Base-by-base conservation (phyloP, 2,329 filamentous ascomycete genomes). In the Monosporascus sp. region DNA sequence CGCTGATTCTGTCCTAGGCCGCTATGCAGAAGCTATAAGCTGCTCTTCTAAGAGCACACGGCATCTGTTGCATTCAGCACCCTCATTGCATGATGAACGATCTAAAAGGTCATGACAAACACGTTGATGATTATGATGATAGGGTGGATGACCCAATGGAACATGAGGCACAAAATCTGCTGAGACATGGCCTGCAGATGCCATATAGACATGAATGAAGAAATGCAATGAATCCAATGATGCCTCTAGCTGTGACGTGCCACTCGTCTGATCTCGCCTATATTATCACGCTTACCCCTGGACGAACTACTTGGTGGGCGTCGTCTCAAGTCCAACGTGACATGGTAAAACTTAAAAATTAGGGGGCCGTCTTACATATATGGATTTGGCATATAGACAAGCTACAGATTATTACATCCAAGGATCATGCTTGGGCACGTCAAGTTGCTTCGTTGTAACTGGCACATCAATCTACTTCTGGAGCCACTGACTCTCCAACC, bases 1-100 rank as follows among this genome's bases (percentile, higher is more conserved):
- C 41, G 46, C 47, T 58, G 59, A 64, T 59, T 55, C 57, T 64
- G 34, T 40, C 53, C 55, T 55, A 55, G 77, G 77, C 78, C 76
- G 90, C 90, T 72, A 95, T 95, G 91, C 86, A 91, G 82, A 95
- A 95, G 83, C 80, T 93, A 78, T 97, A 91, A 85, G 63, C 56
- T 51, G 52, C 52, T 59, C n/a, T 27, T 22, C 43, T 45, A 27
- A 53, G 49, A 34, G 47, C 65, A 62, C 54, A 44, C 56, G n/a
- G 26, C 38, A 50, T 57, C 50, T 40, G 54, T 54, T 50, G 40
- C 56, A 59, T 60, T 56, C 55, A 49, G 58, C 48, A 61, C 59
- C 43, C 43, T 59, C 59, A 57, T 61, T 61, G 52, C 63, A 67
- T 65, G 65, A 69, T 61, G 55, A 59, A 69, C 58, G 65, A 67